Conservation (phyloP, 768 basidiomycete species). For the Kwoniella sp. region DNA sequence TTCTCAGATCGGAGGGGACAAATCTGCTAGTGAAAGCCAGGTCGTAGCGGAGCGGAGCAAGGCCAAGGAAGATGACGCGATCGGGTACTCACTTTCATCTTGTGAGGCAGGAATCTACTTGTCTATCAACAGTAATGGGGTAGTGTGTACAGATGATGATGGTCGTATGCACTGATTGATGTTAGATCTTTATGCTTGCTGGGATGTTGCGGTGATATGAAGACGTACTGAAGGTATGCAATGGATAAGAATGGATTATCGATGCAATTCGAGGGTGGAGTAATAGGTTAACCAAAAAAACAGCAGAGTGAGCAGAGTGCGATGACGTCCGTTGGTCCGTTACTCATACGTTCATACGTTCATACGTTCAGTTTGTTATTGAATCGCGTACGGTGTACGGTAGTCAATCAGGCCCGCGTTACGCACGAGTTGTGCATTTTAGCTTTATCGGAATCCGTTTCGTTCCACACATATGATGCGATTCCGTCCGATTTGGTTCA, state of each 20-base stretch:
- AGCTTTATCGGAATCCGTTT: background rate
- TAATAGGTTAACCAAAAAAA: no score
- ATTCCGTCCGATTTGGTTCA: background rate
- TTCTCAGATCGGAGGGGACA: no score
- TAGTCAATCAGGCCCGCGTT: background rate
- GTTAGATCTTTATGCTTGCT: no score
- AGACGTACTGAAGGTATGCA: no score
- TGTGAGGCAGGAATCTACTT: no score
- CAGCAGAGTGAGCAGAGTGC: no score
- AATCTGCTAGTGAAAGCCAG: no score
- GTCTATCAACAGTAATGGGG: background rate
- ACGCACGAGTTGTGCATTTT: background rate
- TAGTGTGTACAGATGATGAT: background rate
- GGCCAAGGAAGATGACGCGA: background rate
- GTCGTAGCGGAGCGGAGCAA: background rate
- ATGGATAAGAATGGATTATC: no score
- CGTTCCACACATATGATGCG: background rate
- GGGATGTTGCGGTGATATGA: no score
- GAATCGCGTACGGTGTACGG: background rate
- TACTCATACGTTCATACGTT: no score
- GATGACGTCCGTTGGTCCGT: no score
- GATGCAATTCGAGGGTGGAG: no score
- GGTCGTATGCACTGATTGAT: background rate
- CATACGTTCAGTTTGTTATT: background rate
- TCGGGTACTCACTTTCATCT: conserved; percentile 22